Evolutionary conservation across 306 rosid genomes (phyloP).

Genomic region (Hippophae tibetana): DNA sequence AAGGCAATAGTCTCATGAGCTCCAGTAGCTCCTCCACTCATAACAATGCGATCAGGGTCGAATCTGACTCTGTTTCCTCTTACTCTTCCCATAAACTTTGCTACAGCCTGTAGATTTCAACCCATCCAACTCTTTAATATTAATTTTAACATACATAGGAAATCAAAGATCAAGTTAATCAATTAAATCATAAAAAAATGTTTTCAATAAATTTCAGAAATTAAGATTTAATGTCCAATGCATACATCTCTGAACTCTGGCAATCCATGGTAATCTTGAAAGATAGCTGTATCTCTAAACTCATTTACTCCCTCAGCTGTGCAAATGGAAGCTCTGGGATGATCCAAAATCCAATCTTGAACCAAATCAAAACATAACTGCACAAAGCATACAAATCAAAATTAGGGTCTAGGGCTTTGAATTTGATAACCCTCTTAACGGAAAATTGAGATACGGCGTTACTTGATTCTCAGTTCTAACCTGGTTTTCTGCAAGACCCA

Average conservation of each 20-base stretch:
- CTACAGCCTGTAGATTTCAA: conserved; percentile 50
- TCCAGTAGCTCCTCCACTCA: conserved; percentile 94
- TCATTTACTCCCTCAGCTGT: conserved; percentile 45
- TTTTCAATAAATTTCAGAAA: no score
- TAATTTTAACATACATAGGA: no score
- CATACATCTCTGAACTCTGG: conserved; percentile 67
- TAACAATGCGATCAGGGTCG: conserved; percentile 64
- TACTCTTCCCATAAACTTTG: conserved; percentile 60
- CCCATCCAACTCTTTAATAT: no score
- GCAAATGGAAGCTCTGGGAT: conserved; percentile 76
- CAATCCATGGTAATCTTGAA: conserved; percentile 80
- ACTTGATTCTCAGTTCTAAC: conserved; percentile 20
- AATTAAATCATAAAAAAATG: no score
- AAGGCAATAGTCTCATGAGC: conserved; percentile 69
- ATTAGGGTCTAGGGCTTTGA: not conserved
- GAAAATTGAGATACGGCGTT: not conserved
- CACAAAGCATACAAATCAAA: conserved; percentile 1
- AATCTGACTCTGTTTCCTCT: conserved; percentile 62
- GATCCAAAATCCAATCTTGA: conserved; percentile 42
- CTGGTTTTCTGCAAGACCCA: conserved; percentile 89
- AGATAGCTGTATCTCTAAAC: conserved; percentile 51
- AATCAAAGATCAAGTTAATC: no score
- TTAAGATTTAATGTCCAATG: not conserved
- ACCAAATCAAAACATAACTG: conserved; percentile 56
- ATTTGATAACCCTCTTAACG: not conserved